phyloP scores from a whole-genome alignment of 768 basidiomycete genomes.

The Mycena capillaripes region DNA sequence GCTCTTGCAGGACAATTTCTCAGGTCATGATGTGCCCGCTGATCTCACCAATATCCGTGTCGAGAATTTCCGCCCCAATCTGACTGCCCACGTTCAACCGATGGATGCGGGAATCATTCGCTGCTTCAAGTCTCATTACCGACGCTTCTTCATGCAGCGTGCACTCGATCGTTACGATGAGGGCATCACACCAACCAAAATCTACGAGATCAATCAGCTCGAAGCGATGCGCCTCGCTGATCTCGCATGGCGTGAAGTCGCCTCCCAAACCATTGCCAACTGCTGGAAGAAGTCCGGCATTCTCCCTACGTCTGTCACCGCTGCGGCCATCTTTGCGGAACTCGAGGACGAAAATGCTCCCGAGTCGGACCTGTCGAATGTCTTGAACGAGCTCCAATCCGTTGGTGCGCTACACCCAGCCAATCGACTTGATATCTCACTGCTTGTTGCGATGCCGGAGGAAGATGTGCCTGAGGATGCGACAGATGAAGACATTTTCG shows the following conservation, averaged over 20 bases:
- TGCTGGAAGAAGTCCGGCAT: slow-evolving; percentile 56
- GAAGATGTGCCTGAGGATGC: neutral
- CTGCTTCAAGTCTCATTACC: slow-evolving; percentile 42
- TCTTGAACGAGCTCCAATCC: neutral
- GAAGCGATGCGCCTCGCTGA: slow-evolving; percentile 53
- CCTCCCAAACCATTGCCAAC: slow-evolving; percentile 49
- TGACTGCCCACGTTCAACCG: slow-evolving; percentile 43
- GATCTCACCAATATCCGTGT: slow-evolving; percentile 29
- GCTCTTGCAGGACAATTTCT: slow-evolving; percentile 41
- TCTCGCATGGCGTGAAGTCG: slow-evolving; percentile 50
- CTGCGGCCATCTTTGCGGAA: neutral
- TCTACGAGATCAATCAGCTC: slow-evolving; percentile 48
- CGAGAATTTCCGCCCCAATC: slow-evolving; percentile 39
- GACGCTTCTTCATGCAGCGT: slow-evolving; percentile 35
- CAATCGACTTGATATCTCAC: neutral
- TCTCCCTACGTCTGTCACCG: neutral
- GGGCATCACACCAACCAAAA: slow-evolving; percentile 28
- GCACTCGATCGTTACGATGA: slow-evolving; percentile 39
- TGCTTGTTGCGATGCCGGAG: neutral
- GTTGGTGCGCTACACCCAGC: neutral
- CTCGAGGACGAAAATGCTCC: neutral
- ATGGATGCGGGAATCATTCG: slow-evolving; percentile 43
- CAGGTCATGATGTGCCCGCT: slow-evolving; percentile 27
- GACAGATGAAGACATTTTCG: neutral
- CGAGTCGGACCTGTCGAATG: neutral